phyloP scores from a whole-genome alignment of 257 asterid genomes.

The Penstemon barbatus region DNA sequence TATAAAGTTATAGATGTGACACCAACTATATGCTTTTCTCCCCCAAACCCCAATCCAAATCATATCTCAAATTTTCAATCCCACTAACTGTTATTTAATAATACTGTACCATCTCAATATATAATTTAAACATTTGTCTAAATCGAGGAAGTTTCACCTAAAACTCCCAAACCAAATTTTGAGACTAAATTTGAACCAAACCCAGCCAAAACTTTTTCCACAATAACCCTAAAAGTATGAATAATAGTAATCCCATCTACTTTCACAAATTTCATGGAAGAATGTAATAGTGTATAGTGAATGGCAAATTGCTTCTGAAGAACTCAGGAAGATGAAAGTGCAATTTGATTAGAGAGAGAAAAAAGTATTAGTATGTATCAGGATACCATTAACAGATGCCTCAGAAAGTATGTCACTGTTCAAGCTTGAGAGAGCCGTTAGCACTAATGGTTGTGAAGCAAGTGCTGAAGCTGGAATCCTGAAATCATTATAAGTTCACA shows the following conservation, averaged over 20 bases:
- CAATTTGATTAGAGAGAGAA: constrained; percentile 10
- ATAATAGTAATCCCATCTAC: constrained; percentile 6
- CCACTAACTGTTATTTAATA: no score
- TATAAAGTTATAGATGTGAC: no score
- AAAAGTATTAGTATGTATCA: constrained; percentile 27
- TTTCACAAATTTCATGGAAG: constrained; percentile 25
- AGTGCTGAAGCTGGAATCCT: constrained; percentile 90
- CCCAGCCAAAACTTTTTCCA: no score
- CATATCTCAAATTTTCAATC: no score
- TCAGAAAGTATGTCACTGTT: constrained; percentile 70
- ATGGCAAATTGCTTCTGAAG: constrained; percentile 23
- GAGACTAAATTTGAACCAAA: no score
- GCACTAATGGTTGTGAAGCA: constrained; percentile 89
- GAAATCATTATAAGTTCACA: constrained; percentile 43
- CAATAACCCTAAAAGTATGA: not conserved
- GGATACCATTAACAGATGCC: constrained; percentile 92
- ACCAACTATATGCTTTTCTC: no score
- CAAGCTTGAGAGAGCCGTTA: constrained; percentile 90
- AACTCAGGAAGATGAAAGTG: constrained; percentile 19
- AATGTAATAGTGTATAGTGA: constrained; percentile 4
- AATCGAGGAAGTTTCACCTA: not conserved
- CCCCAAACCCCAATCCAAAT: no score
- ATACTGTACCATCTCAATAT: no score
- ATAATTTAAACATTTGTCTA: not conserved
- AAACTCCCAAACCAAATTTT: no score